These are phyloP conservation scores for Ophiosphaerella korrae DNA, from an alignment of 2,329 filamentous ascomycete genomes.

Conservation along the genomic window DNA sequence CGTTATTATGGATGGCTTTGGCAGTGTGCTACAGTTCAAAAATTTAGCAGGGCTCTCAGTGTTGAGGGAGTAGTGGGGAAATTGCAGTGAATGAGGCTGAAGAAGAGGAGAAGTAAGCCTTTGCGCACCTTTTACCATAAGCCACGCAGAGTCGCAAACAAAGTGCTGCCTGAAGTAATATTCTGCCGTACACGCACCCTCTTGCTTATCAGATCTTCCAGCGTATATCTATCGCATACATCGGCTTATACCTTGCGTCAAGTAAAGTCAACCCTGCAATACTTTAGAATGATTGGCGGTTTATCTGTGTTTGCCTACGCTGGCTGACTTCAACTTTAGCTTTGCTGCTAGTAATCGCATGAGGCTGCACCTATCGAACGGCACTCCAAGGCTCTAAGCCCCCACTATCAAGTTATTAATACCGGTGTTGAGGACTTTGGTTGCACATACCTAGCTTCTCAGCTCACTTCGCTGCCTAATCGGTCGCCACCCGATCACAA, in stretches of 20 bases:
- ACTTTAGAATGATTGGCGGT: background rate
- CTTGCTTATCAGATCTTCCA: background rate
- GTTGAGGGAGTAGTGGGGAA: background rate
- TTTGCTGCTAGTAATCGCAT: slow-evolving; percentile 2
- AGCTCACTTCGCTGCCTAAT: slow-evolving; percentile 17
- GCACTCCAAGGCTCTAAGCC: background rate
- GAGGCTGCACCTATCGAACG: slow-evolving; percentile 11
- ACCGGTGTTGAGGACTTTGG: background rate
- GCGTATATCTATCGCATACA: slow-evolving; percentile 7
- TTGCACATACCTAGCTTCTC: slow-evolving; percentile 10
- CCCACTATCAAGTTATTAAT: slow-evolving; percentile 4
- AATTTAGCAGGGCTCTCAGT: too few species aligned
- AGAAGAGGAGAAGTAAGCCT: background rate
- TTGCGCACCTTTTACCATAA: slow-evolving; percentile 15
- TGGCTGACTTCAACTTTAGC: background rate
- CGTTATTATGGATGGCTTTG: background rate
- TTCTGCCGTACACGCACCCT: background rate
- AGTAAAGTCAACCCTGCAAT: slow-evolving; percentile 12
- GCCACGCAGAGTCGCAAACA: slow-evolving; percentile 9
- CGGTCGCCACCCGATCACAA: slow-evolving; percentile 1
- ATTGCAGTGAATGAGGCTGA: background rate
- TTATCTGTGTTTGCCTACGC: too few species aligned
- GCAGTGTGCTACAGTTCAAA: background rate
- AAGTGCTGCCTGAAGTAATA: slow-evolving; percentile 7
- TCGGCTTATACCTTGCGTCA: slow-evolving; percentile 2